Conservation (phyloP, 2,329 filamentous ascomycete species). For the Neonectria magnoliae region DNA sequence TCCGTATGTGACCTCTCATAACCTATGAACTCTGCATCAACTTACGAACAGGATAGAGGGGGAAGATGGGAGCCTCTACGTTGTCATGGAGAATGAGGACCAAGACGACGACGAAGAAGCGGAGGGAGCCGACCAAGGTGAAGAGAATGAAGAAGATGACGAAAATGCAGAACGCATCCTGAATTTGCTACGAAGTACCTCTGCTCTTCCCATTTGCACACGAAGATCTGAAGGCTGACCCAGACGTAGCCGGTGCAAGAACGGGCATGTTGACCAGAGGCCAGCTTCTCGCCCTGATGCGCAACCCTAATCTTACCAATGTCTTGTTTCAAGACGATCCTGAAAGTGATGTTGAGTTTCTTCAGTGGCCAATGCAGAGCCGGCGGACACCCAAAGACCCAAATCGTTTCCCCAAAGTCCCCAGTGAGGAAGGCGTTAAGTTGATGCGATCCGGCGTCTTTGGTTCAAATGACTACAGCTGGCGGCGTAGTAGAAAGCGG, state of each 20-base stretch:
- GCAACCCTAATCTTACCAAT: constrained; percentile 50
- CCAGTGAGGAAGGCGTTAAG: constrained; percentile 78
- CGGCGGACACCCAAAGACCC: constrained; percentile 56
- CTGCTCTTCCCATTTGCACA: not conserved
- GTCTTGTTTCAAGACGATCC: constrained; percentile 51
- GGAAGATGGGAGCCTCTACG: constrained; percentile 27
- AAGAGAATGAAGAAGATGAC: constrained; percentile 40
- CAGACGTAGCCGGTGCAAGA: constrained; percentile 36
- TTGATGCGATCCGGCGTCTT: constrained; percentile 88
- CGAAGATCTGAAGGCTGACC: constrained; percentile 12
- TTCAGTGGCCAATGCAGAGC: constrained; percentile 58
- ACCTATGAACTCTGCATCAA: too few species aligned
- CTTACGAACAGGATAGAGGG: constrained; percentile 24
- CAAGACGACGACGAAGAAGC: constrained; percentile 38
- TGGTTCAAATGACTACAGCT: constrained; percentile 70
- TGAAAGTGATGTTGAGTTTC: constrained; percentile 49
- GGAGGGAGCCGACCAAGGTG: constrained; percentile 30
- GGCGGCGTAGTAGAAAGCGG: constrained; percentile 63
- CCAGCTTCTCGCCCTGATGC: constrained; percentile 55
- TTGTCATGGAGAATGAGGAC: constrained; percentile 36
- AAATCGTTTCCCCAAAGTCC: constrained; percentile 81
- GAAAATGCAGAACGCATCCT: constrained; percentile 45
- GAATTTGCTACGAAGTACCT: constrained; percentile 45
- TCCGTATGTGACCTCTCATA: constrained; percentile 25
- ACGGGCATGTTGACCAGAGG: constrained; percentile 46